Conservation (phyloP, 1,139 yeast genomes). For the Hansenula anomala region DNA sequence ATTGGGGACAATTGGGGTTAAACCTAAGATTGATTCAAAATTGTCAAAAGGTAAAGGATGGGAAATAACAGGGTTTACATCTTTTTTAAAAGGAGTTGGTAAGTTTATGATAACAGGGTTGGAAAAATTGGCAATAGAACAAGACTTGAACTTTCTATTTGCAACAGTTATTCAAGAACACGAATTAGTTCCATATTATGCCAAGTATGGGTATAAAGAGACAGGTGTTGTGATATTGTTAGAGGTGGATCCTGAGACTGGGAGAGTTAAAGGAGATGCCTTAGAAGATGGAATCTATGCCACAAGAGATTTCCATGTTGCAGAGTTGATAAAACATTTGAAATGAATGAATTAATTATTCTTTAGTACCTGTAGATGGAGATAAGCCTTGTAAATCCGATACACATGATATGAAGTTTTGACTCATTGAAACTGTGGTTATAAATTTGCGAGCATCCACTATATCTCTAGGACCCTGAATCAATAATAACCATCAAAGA, state of each 20-base stretch:
- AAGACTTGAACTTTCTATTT: constrained; percentile 18
- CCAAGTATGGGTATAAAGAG: constrained; percentile 32
- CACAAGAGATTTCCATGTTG: constrained; percentile 30
- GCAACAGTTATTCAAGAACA: constrained; percentile 50
- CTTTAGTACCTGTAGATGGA: no score
- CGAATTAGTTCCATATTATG: constrained; percentile 41
- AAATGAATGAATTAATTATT: background rate
- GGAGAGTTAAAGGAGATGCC: constrained; percentile 19
- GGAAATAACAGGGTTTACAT: constrained; percentile 50
- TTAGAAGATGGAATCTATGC: constrained; percentile 34
- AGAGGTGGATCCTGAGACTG: constrained; percentile 22
- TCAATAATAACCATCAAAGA: no score
- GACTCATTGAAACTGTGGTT: no score
- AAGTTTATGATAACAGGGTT: constrained; percentile 26
- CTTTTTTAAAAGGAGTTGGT: constrained; percentile 42
- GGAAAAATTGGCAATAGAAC: constrained; percentile 13
- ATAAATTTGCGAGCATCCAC: no score
- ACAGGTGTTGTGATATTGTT: constrained; percentile 21
- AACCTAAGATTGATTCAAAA: constrained; percentile 22
- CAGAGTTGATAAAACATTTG: constrained; percentile 14
- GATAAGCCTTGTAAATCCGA: no score
- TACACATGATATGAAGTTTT: no score
- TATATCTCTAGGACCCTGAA: no score
- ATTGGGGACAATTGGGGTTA: constrained; percentile 44
- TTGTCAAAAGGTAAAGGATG: constrained; percentile 10